A percentile compares a stretch with the other conserved stretches of the same genome.
These are phyloP conservation scores for Sporothrix brunneoviolacea DNA, from an alignment of 2,329 filamentous ascomycete genomes.

Conservation along the genomic window DNA sequence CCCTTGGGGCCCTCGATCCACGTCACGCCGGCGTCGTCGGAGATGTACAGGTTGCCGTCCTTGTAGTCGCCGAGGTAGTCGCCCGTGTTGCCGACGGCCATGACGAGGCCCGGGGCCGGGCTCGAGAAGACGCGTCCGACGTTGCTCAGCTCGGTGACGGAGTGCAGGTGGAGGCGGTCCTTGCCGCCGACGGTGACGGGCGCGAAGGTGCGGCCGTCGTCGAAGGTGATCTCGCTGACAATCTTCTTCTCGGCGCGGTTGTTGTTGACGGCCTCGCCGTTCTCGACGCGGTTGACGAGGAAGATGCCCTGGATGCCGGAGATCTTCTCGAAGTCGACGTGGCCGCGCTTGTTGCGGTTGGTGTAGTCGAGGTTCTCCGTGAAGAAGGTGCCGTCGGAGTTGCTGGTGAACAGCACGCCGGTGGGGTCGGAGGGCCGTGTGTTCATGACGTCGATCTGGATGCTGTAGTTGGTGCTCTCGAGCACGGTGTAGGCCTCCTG, in stretches of 20 bases:
- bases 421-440: constrained; percentile 59
- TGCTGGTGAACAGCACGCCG: constrained; percentile 89
- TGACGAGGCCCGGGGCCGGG: constrained; percentile 83
- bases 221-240: constrained; percentile 81
- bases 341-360: constrained; percentile 68
- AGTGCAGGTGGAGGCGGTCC: constrained; percentile 73
- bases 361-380: constrained; percentile 87
- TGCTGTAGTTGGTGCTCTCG: constrained; percentile 95
- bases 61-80: constrained; percentile 62
- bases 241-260: constrained; percentile 56
- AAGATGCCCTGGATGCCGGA: constrained; percentile 87
- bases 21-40: constrained; percentile 79
- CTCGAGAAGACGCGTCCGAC: constrained; percentile 86
- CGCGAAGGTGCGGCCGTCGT: constrained; percentile 85
- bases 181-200: constrained; percentile 48
- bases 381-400: constrained; percentile 96
- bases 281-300: constrained; percentile 81
- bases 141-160: constrained; percentile 78
- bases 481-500: constrained; percentile 89
- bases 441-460: constrained; percentile 90
- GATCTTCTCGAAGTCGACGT: constrained; percentile 94
- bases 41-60: constrained; percentile 77
- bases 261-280: constrained; percentile 67
- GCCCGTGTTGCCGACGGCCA: constrained; percentile 90
- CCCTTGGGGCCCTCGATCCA: constrained; percentile 72